These are phyloP conservation scores for Globisporangium irregulare DNA, from an alignment of 352 stramenopile genomes.

Conservation along the genomic window DNA sequence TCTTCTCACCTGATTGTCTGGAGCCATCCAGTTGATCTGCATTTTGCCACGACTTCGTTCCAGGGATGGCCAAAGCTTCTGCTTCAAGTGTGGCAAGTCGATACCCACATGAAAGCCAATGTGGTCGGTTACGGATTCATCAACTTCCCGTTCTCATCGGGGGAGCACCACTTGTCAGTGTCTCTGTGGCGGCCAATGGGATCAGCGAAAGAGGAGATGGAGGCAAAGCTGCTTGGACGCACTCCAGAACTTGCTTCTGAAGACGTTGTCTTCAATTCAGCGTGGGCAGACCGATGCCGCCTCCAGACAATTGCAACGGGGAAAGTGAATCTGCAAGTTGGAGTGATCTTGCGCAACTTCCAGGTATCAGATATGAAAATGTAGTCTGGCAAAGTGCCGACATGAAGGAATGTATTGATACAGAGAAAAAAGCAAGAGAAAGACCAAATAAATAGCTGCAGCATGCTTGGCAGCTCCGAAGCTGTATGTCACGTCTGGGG, in stretches of 20 bases:
- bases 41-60: conserved; percentile 54
- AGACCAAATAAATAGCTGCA: conserved; percentile 3
- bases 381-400: conserved; percentile 10
- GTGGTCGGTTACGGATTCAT: conserved; percentile 60
- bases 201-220: conserved; percentile 44
- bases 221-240: conserved; percentile 40
- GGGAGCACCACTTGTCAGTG: conserved; percentile 44
- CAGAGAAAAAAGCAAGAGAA: neutral
- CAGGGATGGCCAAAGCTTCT: conserved; percentile 64
- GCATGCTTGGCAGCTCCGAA: neutral
- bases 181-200: conserved; percentile 63
- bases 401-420: conserved; percentile 4
- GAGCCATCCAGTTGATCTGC: conserved; percentile 65
- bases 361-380: conserved; percentile 21
- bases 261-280: conserved; percentile 53
- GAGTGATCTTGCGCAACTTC: conserved; percentile 56
- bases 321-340: conserved; percentile 43
- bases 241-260: conserved; percentile 56
- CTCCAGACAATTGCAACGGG: conserved; percentile 63
- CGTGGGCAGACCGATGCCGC: conserved; percentile 57
- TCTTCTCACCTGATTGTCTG: conserved; percentile 35
- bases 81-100: conserved; percentile 60
- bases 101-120: conserved; percentile 45
- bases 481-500: neutral
- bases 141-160: conserved; percentile 47